Evolutionary conservation across 1,284 basidiomycete species (phyloP).

Genomic region (Cutaneotrichosporon sp.): DNA sequence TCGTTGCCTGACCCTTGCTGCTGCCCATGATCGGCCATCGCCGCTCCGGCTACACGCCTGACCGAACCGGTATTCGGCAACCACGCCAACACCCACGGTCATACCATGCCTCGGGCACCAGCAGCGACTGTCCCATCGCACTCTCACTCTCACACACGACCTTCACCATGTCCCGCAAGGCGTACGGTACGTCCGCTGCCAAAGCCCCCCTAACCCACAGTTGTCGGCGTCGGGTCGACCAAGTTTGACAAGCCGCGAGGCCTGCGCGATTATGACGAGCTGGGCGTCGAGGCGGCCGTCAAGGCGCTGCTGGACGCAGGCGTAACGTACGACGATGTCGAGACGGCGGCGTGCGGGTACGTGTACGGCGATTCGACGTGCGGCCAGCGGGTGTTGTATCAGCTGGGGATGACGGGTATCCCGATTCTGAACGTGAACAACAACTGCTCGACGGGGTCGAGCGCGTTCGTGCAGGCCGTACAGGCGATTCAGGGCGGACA

Average conservation of each 20-base stretch:
- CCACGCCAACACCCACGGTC: too few species aligned
- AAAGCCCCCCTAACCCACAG: constrained; percentile 1
- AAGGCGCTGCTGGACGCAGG: constrained; percentile 20
- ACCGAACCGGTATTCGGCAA: too few species aligned
- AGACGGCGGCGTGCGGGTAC: constrained; percentile 17
- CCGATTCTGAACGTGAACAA: constrained; percentile 22
- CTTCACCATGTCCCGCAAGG: constrained; percentile 15
- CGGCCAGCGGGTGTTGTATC: constrained; percentile 21
- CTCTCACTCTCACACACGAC: neutral
- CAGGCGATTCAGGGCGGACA: constrained; percentile 12
- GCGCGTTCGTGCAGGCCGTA: constrained; percentile 13
- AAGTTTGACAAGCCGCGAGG: constrained; percentile 24
- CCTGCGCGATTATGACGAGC: constrained; percentile 18
- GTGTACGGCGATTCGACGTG: constrained; percentile 19
- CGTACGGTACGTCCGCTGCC: constrained; percentile 2
- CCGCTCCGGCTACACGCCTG: too few species aligned
- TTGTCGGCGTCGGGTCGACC: constrained; percentile 22
- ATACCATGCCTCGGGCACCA: neutral
- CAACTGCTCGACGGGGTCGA: constrained; percentile 21
- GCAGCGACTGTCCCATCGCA: neutral
- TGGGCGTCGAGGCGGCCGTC: constrained; percentile 20
- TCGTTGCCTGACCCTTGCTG: too few species aligned
- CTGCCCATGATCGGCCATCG: too few species aligned
- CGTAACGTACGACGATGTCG: constrained; percentile 17
- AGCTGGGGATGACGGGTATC: constrained; percentile 21